Evolutionary conservation across 768 basidiomycete species (phyloP).

Genomic region (Tylopilus sp.): DNA sequence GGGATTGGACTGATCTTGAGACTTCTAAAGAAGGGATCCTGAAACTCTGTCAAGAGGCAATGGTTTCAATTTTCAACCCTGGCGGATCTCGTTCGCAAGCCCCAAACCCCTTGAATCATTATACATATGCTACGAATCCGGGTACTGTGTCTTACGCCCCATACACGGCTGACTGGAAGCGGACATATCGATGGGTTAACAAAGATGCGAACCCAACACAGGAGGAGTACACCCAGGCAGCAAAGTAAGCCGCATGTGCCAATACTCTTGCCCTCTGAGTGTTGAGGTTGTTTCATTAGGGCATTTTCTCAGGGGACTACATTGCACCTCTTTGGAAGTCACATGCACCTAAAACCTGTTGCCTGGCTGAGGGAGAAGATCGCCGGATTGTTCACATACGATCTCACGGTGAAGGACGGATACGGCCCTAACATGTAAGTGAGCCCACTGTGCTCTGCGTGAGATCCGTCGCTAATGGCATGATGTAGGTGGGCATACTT

Average conservation of each 20-base stretch:
- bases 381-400: conserved; percentile 12
- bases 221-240: conserved; percentile 12
- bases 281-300: not conserved
- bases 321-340: not conserved
- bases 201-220: not conserved
- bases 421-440: conserved; percentile 19
- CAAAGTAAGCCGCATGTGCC: conserved; percentile 3
- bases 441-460: not conserved
- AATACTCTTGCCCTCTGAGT: too few relatives aligned
- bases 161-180: conserved; percentile 8
- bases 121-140: conserved; percentile 2
- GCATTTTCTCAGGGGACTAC: not conserved
- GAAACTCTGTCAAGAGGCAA: not conserved
- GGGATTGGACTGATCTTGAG: conserved; percentile 14
- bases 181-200: conserved; percentile 18
- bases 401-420: conserved; percentile 6
- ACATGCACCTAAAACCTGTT: not conserved
- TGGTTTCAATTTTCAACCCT: not conserved
- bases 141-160: not conserved
- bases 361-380: conserved; percentile 17
- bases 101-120: conserved; percentile 15
- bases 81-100: not conserved
- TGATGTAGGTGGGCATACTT: conserved; percentile 18
- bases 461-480: not conserved
- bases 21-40: conserved; percentile 8